A percentile compares a stretch with the other conserved stretches of the same genome.
Evolutionary conservation across 2,329 filamentous ascomycete genomes (phyloP).

Genomic region (Aspergillus viridinutans): DNA sequence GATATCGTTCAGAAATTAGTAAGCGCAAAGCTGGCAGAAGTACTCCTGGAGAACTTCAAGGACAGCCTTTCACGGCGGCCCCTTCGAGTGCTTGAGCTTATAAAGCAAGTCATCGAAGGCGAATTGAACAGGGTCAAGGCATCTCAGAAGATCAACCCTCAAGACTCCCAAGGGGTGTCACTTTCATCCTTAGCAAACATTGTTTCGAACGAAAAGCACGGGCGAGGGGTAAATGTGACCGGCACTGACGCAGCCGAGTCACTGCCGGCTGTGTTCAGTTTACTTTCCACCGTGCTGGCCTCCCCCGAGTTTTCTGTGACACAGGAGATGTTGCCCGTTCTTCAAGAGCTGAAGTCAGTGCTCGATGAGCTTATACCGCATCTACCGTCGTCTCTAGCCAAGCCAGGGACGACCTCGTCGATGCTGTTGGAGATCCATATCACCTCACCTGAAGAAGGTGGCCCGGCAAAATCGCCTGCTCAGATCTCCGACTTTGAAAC

Average conservation of each 20-base stretch:
- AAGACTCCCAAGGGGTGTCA: constrained; percentile 22
- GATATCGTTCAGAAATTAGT: constrained; percentile 34
- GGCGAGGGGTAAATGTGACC: constrained; percentile 9
- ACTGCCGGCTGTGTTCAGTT: constrained; percentile 38
- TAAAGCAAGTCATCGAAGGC: constrained; percentile 39
- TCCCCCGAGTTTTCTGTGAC: constrained; percentile 38
- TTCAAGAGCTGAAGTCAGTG: constrained; percentile 32
- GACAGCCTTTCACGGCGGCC: constrained; percentile 39
- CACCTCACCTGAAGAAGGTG: constrained; percentile 20
- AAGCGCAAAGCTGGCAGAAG: constrained; percentile 40
- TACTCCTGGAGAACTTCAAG: constrained; percentile 40
- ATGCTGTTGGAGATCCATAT: constrained; percentile 43
- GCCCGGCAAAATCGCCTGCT: constrained; percentile 16
- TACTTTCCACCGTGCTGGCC: constrained; percentile 40
- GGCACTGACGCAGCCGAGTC: constrained; percentile 32
- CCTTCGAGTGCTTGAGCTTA: constrained; percentile 37
- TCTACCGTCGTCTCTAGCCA: constrained; percentile 30
- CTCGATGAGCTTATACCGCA: constrained; percentile 34
- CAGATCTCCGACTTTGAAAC: constrained; percentile 36
- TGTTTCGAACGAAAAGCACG: constrained; percentile 15
- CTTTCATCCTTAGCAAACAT: constrained; percentile 37
- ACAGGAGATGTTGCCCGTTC: constrained; percentile 23
- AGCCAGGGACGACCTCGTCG: constrained; percentile 37
- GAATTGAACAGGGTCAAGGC: constrained; percentile 23
- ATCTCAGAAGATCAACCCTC: constrained; percentile 1